Evolutionary conservation across 2,329 filamentous ascomycete species (phyloP), one percentile per base, ranked within the genome.

Genomic region (Hirsutella thompsonii): DNA sequence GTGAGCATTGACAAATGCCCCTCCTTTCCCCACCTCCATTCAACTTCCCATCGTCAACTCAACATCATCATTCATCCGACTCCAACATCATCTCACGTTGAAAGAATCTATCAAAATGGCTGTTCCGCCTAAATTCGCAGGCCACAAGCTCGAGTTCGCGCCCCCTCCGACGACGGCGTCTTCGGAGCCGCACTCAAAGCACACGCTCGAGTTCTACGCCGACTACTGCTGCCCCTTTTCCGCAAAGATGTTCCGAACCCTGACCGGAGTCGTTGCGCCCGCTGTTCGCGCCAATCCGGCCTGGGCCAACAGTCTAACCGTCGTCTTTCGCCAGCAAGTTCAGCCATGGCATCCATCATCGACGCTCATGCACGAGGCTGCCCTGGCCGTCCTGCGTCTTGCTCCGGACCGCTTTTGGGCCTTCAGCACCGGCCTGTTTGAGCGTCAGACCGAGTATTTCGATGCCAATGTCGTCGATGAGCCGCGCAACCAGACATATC

Each of bases 301-400:
- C 20, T 69, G 67, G 58, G 58, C 67, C 13, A 50, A 67, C 44
- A 71, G 70, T 46, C 65, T 94, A 3, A 72, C 83, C 52, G 69
- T 94, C 51, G 75, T 96, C 54, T 85, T 95, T 69, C 82, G 89
- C 38, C 89, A 90, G 59, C 88, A 94, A 59, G 77, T 95, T 54
- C 88, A 94, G 66, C 87, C 88, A 13, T 94, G 90, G 90, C 89
- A 96, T 64, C 90, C 90, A 2, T 87, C 83, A 18, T 88, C 79
- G 33, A 88, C 83, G 6, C 71, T 88, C 10, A 70, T 76, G 42
- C 85, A 90, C 66, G 90, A 96, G 71, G 83, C 88, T 26, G 89
- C 70, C 3, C 74, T 87, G 26, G 90, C 88, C 3, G 86, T 95
- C 1, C 71, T 90, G 50, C 74, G 73, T 39, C 61, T 86, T 6